Conservation (phyloP, 257 asterid genomes). For the Fraxinus excelsior region DNA sequence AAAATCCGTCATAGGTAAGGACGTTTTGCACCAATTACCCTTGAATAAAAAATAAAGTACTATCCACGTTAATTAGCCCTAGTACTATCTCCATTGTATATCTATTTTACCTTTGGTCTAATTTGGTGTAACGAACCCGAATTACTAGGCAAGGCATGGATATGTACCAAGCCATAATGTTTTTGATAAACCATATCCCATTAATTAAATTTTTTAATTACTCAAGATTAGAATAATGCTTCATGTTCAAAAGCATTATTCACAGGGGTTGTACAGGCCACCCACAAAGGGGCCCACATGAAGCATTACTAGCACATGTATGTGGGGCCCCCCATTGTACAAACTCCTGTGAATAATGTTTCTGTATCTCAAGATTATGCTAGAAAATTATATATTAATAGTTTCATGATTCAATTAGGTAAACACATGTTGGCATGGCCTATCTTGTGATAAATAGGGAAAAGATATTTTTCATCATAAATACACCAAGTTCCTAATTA, state of each 20-base stretch:
- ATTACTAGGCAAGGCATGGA: background rate
- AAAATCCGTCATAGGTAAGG: too few species aligned
- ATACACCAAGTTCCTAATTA: too few species aligned
- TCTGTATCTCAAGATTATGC: background rate
- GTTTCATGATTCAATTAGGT: slow-evolving; percentile 3
- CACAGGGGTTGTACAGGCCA: too few species aligned
- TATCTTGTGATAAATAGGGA: background rate
- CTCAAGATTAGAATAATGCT: background rate
- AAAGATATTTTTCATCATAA: slow-evolving; percentile 13
- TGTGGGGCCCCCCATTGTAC: too few species aligned
- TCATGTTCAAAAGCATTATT: too few species aligned
- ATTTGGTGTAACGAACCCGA: background rate
- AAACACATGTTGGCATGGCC: background rate
- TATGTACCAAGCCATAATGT: slow-evolving; percentile 4
- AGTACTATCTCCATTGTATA: too few species aligned
- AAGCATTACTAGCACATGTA: too few species aligned
- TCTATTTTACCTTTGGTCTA: background rate
- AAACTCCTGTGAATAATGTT: too few species aligned
- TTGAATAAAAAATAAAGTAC: too few species aligned
- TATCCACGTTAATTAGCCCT: too few species aligned
- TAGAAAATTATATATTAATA: background rate
- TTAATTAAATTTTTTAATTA: background rate
- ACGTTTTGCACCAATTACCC: too few species aligned
- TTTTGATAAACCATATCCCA: slow-evolving; percentile 4
- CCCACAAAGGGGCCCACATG: too few species aligned